Evolutionary conservation across 306 rosid species (phyloP), one percentile per base, ranked within the genome.

Genomic region (Ceratonia siliqua): DNA sequence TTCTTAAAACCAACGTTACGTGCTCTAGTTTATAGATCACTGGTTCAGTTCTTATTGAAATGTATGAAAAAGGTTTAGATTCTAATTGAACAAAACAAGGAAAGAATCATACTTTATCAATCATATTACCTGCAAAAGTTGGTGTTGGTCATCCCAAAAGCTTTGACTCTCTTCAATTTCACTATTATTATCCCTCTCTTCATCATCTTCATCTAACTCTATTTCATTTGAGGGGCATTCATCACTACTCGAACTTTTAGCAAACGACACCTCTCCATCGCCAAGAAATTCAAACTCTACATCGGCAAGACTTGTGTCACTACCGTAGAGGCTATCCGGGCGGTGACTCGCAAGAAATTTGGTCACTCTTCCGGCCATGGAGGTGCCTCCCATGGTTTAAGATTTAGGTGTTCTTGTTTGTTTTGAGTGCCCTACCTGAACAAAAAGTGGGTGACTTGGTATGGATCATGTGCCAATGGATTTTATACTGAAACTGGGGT

Each of bases 71-170:
- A n/a, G n/a, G n/a, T n/a, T n/a, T n/a, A n/a, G n/a, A n/a, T n/a
- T n/a, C n/a, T n/a, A n/a, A n/a, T n/a, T n/a, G n/a, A n/a, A n/a
- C n/a, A n/a, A n/a, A n/a, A n/a, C n/a, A n/a, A n/a, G n/a, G n/a
- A n/a, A n/a, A n/a, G n/a, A n/a, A n/a, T n/a, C n/a, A n/a, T n/a
- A n/a, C n/a, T n/a, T n/a, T n/a, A n/a, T n/a, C n/a, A n/a, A n/a
- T n/a, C n/a, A n/a, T 21, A 1, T 64, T 50, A 93, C 98, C 81
- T 83, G 92, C 77, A 93, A 68, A 67, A 82, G 20, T 70, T 93
- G 91, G 57, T 84, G 84, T 50, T 93, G 97, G 17, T 79, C 82
- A 1, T 89, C 94, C 98, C 96, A 93, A 43, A 83, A 93, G 30
- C 15, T 80, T 81, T 28, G 77, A 28, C 76, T 70, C 42, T 87